Conservation (phyloP, 2,329 filamentous ascomycete species). For the Trichoderma koningii region DNA sequence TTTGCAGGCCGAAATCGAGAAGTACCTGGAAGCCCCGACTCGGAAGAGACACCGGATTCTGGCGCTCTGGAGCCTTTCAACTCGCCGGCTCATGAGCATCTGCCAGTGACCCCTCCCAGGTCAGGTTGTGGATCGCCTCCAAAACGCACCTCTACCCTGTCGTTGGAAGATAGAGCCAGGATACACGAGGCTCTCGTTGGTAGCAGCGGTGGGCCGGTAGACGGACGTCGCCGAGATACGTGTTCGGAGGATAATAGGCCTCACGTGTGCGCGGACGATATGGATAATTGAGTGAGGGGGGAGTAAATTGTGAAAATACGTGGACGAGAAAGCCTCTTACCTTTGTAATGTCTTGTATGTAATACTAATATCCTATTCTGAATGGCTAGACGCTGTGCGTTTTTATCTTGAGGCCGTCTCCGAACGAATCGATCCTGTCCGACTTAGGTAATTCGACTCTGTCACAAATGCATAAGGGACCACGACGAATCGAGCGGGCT, state of each 20-base stretch:
- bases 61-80: neutral
- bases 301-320: slow-evolving; percentile 4
- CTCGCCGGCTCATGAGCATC: slow-evolving; percentile 4
- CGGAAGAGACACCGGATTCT: neutral
- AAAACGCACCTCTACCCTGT: slow-evolving; percentile 31
- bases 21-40: slow-evolving; percentile 23
- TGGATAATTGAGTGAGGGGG: slow-evolving; percentile 24
- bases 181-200: slow-evolving; percentile 35
- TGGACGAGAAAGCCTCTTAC: neutral
- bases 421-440: too few species aligned
- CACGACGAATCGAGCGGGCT: too few species aligned
- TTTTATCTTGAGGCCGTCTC: too few species aligned
- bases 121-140: neutral
- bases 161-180: slow-evolving; percentile 29
- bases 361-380: neutral
- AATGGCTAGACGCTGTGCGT: too few species aligned
- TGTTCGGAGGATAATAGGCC: slow-evolving; percentile 42
- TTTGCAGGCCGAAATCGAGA: slow-evolving; percentile 34
- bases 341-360: slow-evolving; percentile 1
- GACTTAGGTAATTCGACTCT: too few species aligned
- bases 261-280: slow-evolving; percentile 38
- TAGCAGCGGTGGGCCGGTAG: slow-evolving; percentile 27
- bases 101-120: neutral
- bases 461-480: too few species aligned
- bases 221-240: slow-evolving; percentile 28